Conservation (phyloP, 768 basidiomycete genomes). For the Leccinum subtestaceum region DNA sequence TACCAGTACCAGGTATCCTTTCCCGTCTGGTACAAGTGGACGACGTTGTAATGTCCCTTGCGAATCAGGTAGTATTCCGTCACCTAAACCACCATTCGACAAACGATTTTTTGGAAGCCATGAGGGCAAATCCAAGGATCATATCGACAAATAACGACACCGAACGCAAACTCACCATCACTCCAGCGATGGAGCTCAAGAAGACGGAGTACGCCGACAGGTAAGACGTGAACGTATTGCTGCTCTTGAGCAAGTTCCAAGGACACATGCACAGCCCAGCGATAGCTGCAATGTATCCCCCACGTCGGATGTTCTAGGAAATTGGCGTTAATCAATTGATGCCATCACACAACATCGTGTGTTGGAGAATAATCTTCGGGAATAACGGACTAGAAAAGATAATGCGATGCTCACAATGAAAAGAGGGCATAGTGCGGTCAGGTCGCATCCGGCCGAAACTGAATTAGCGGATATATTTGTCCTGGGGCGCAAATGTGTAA, state of each 20-base stretch:
- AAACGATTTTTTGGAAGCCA: neutral
- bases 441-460: slow-evolving; percentile 78
- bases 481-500: slow-evolving; percentile 31
- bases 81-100: slow-evolving; percentile 42
- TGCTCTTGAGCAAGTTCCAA: slow-evolving; percentile 72
- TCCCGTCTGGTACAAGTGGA: slow-evolving; percentile 61
- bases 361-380: neutral
- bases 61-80: slow-evolving; percentile 77
- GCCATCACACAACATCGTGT: neutral
- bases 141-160: neutral
- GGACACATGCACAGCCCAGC: slow-evolving; percentile 75
- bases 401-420: slow-evolving; percentile 53
- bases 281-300: slow-evolving; percentile 79
- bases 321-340: slow-evolving; percentile 2
- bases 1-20: slow-evolving; percentile 73
- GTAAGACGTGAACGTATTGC: slow-evolving; percentile 77
- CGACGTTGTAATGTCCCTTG: slow-evolving; percentile 66
- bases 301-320: slow-evolving; percentile 72
- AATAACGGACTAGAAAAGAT: neutral
- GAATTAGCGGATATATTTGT: slow-evolving; percentile 84
- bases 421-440: slow-evolving; percentile 74
- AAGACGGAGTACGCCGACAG: slow-evolving; percentile 81
- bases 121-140: neutral
- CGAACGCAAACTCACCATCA: slow-evolving; percentile 51
- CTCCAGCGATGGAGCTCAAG: slow-evolving; percentile 76